These are phyloP conservation scores for Aspergillus transmontanensis DNA, from an alignment of 2,329 filamentous ascomycete species.

Conservation along the genomic window DNA sequence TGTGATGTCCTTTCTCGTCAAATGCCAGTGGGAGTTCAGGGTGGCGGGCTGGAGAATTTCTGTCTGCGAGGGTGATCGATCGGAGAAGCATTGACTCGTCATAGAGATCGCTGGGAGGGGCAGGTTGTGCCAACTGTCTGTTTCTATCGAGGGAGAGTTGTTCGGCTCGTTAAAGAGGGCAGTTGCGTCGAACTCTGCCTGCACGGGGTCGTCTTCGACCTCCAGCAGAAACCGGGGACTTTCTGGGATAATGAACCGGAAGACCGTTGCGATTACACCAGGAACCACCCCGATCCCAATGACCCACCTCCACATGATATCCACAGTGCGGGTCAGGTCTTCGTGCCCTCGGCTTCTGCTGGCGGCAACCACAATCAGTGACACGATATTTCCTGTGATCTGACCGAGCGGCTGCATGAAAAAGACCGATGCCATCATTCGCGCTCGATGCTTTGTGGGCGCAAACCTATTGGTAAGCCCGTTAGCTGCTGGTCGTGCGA, in stretches of 20 bases:
- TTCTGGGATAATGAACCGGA: conserved; percentile 68
- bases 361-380: conserved; percentile 49
- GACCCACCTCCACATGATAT: conserved; percentile 68
- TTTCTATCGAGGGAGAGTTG: conserved; percentile 26
- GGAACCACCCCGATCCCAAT: conserved; percentile 67
- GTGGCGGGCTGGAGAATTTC: conserved; percentile 38
- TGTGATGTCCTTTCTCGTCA: conserved; percentile 40
- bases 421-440: conserved; percentile 69
- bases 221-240: conserved; percentile 67
- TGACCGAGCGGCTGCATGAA: conserved; percentile 71
- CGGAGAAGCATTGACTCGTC: conserved; percentile 25
- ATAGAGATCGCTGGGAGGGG: conserved; percentile 31
- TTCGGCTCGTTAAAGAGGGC: conserved; percentile 54
- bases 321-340: conserved; percentile 47
- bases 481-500: not conserved
- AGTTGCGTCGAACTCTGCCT: conserved; percentile 62
- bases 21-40: conserved; percentile 45
- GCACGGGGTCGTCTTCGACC: conserved; percentile 63
- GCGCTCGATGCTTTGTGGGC: conserved; percentile 63
- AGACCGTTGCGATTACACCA: conserved; percentile 64
- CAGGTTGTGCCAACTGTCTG: conserved; percentile 28
- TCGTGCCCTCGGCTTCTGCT: conserved; percentile 26
- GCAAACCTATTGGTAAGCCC: conserved; percentile 42
- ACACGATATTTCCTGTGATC: conserved; percentile 64
- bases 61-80: conserved; percentile 23